Base-by-base conservation (phyloP, 495 filamentous ascomycete genomes). In the Tuber brumale region DNA sequence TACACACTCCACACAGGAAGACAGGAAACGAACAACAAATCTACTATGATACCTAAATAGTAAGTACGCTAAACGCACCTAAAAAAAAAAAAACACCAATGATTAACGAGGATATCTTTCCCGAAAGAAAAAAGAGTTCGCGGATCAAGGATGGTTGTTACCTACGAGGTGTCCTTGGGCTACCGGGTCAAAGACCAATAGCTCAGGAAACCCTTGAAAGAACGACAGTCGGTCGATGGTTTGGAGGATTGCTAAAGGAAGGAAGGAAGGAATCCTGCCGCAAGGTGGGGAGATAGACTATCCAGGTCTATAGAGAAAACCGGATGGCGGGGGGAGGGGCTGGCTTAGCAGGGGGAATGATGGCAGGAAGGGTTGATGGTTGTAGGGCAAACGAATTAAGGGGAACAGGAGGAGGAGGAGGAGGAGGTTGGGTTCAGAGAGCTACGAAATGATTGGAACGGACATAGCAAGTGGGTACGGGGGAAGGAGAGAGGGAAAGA, bases 271-370 rank as follows among this genome's bases (percentile, higher is more conserved):
- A 31, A 70, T 44, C 41, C 45, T 31, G 21, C 44, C 18, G 43
- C 35, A 77, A 71, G 27, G 66, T 37, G 57, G 74, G 42, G 44
- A 19, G 71, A 35, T 66, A 12, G 57, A 35, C 31, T 66, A 31
- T 66, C 57, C 27, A 45, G 75, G 76, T 73, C 70, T 61, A 45
- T 41, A 69, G 72, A 70, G 41, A 69, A 69, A 70, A 78, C 12
- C 14, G 70, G 74, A 76, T 69, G 76, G 77, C 73, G 76, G 66
- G 75, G 61, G 71, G 45, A 57, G 41, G 43, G 72, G 73, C 27
- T 61, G 61, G 41, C 44, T 70, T 31, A 66, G 27, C 57, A 66
- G 27, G 57, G 57, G 57, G 37, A 35, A 75, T 35, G n/a, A 45
- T 72, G 61, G 45, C 37, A 70, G 48, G 19, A 45, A 70, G 61